phyloP scores from a whole-genome alignment of 495 filamentous ascomycete species.

The Penicillium canescens region DNA sequence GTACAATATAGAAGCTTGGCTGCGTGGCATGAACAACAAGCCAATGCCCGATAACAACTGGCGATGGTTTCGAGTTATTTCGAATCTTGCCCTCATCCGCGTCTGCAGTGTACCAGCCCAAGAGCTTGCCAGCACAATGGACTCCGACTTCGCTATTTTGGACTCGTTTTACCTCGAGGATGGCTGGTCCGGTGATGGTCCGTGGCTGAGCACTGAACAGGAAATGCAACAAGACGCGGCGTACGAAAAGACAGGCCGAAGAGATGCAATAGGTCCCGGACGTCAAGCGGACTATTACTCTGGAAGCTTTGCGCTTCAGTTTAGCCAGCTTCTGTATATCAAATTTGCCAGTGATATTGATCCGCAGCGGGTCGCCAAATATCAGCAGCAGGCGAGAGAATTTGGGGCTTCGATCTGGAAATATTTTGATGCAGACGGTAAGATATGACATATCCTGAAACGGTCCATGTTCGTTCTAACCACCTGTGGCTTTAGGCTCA shows the following conservation, averaged over 20 bases:
- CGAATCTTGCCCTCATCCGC: constrained; percentile 19
- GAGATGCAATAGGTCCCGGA: constrained; percentile 4
- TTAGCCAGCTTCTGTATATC: constrained; percentile 21
- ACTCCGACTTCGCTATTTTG: constrained; percentile 14
- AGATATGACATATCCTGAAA: too few species aligned
- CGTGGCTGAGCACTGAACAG: too few species aligned
- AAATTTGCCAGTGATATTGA: too few species aligned
- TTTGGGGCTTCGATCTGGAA: too few species aligned
- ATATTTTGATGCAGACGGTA: too few species aligned
- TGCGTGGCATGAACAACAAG: constrained; percentile 17
- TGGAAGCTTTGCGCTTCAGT: constrained; percentile 28
- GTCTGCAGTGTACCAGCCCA: constrained; percentile 10
- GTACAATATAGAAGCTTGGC: constrained; percentile 2
- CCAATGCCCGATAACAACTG: constrained; percentile 27
- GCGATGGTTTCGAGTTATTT: constrained; percentile 26
- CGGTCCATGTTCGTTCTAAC: too few species aligned
- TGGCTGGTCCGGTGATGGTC: constrained; percentile 73
- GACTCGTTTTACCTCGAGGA: constrained; percentile 49
- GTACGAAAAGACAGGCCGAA: too few species aligned
- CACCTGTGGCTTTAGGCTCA: too few species aligned
- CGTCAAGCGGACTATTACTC: constrained; percentile 28
- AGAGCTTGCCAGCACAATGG: constrained; percentile 9
- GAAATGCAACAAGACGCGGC: too few species aligned
- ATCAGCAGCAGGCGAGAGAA: too few species aligned
- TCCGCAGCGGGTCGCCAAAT: too few species aligned